Conservation (phyloP, 78 protist species). For the Dictyostelium capitatum region DNA sequence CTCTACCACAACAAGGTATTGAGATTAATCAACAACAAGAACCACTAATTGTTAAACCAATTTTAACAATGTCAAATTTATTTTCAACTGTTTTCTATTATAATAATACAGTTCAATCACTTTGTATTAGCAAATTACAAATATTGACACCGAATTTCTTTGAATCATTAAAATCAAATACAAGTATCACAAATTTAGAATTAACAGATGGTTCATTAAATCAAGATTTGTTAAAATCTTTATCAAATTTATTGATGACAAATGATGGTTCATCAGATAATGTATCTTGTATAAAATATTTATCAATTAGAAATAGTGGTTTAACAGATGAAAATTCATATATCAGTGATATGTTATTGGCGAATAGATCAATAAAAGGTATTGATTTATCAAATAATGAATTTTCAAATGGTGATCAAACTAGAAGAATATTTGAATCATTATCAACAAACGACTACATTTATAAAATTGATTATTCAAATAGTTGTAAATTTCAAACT, state of each 20-base stretch:
- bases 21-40: no score
- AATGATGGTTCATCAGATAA: background rate
- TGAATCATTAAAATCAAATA: background rate
- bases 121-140: slow-evolving; percentile 3
- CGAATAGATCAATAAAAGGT: slow-evolving; percentile 3
- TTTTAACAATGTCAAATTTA: background rate
- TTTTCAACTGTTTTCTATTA: slow-evolving; percentile 20
- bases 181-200: background rate
- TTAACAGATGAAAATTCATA: slow-evolving; percentile 3
- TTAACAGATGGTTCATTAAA: slow-evolving; percentile 14
- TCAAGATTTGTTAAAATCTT: background rate
- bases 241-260: background rate
- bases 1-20: no score
- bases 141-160: background rate
- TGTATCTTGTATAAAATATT: background rate
- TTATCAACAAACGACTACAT: background rate
- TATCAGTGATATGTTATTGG: background rate
- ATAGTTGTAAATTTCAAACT: slow-evolving; percentile 9
- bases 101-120: background rate
- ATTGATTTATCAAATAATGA: slow-evolving; percentile 17
- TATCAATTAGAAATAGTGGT: slow-evolving; percentile 16
- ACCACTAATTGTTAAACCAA: background rate
- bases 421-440: slow-evolving; percentile 16
- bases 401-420: background rate
- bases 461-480: slow-evolving; percentile 12